Evolutionary conservation across 2,329 filamentous ascomycete genomes (phyloP), one percentile per base, ranked within the genome.

Genomic region (Pseudogymnoascus sp.): DNA sequence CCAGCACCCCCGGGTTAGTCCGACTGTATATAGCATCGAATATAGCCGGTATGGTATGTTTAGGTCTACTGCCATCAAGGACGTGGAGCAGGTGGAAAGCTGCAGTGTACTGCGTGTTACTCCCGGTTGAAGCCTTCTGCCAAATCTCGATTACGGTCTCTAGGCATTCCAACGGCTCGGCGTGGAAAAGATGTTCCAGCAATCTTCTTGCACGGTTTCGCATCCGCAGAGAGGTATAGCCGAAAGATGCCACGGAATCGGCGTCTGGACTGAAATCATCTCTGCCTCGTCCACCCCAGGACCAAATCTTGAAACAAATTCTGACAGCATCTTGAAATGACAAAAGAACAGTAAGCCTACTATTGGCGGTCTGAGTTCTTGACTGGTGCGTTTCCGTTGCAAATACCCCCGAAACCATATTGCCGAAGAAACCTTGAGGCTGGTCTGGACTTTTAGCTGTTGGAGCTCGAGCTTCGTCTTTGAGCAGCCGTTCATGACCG

Each of bases 1-100:
- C 91, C 17, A 97, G 78, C 0, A 89, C 91, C 19, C 78, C 78
- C 0, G 93, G 91, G 70, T 96, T 97, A 0, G 92, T 96, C 31
- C 96, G 87, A 72, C 92, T 97, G 73, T 97, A 97, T 13, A 99
- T 90, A 2, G 93, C 90, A 76, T 97, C 96, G 78, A 99, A 96
- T 4, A 97, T 87, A 0, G 93, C 92, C 0, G 95, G 93, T 53
- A 97, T 90, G 0, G 92, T 92, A 73, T 96, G 90, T 72, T 93
- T 92, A 0, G 95, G 95, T 62, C 92, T 85, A 3, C 92, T 96
- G 2, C 91, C 92, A 71, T 97, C 93, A 40, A 99, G 82, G 3
- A 95, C 93, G 67, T 96, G 91, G 19, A 99, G 82, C 33, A 99
- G 81, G 69, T 90, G 91, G 73, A 97, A 89, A 11, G 96, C 87